These are phyloP conservation scores for Arthrobotrys pseudoclavata DNA, from an alignment of 2,329 filamentous ascomycete genomes.

Conservation along the genomic window DNA sequence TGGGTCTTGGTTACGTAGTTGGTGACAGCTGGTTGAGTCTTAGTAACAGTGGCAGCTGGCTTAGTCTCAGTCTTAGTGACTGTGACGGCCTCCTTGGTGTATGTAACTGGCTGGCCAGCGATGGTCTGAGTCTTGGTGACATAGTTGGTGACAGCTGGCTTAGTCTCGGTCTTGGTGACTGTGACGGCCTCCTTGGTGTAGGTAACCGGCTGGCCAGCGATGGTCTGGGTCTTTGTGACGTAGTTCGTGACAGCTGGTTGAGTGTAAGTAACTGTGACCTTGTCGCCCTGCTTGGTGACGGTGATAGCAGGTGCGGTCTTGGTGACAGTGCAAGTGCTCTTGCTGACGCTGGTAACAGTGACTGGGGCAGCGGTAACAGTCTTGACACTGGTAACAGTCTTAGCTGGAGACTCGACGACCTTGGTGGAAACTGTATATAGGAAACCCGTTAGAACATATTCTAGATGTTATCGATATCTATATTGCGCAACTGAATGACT, in stretches of 20 bases:
- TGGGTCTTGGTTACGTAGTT: not conserved
- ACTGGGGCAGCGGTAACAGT: not conserved
- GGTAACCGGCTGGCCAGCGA: slow-evolving; percentile 1
- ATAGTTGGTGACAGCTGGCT: not conserved
- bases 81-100: slow-evolving; percentile 22
- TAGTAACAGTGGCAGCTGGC: no score
- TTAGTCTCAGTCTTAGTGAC: no score
- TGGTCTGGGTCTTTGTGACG: not conserved
- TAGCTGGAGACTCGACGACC: not conserved
- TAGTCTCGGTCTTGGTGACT: slow-evolving; percentile 1
- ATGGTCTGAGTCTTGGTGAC: slow-evolving; percentile 10
- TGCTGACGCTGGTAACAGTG: not conserved
- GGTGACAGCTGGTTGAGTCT: slow-evolving; percentile 15
- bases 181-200: slow-evolving; percentile 23
- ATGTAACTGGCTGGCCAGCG: slow-evolving; percentile 1
- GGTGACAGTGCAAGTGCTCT: not conserved
- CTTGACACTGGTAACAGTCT: not conserved
- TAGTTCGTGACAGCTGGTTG: not conserved
- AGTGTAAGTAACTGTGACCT: not conserved
- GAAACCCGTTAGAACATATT: slow-evolving; percentile 7
- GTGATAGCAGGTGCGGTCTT: slow-evolving; percentile 14
- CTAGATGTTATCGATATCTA: not conserved
- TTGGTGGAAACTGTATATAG: not conserved
- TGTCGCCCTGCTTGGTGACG: not conserved
- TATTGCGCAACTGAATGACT: slow-evolving; percentile 19